phyloP scores from a whole-genome alignment of 495 filamentous ascomycete genomes.

The Neurospora sp. region DNA sequence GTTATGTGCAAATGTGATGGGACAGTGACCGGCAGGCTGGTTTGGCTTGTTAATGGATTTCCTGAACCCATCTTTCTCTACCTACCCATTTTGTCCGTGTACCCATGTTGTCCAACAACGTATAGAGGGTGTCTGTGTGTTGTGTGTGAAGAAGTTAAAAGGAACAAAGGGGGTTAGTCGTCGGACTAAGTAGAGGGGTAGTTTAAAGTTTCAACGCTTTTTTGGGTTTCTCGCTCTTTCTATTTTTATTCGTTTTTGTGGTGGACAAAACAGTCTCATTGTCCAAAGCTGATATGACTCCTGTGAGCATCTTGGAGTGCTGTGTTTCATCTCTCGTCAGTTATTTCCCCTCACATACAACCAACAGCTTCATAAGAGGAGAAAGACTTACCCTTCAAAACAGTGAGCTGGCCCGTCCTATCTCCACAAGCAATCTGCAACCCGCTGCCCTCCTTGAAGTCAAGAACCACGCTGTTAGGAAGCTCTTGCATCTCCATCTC shows the following conservation, averaged over 20 bases:
- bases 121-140: background rate
- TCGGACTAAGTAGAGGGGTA: background rate
- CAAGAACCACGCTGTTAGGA: constrained; percentile 74
- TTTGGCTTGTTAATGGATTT: background rate
- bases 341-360: background rate
- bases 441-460: constrained; percentile 72
- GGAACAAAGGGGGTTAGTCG: background rate
- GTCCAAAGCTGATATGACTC: constrained; percentile 27
- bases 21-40: background rate
- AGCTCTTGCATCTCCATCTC: constrained; percentile 85
- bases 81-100: background rate
- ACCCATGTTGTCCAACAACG: background rate
- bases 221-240: background rate
- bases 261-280: constrained; percentile 12
- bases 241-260: background rate
- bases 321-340: constrained; percentile 14
- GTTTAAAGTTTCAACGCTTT: background rate
- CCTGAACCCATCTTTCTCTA: background rate
- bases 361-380: background rate
- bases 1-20: background rate
- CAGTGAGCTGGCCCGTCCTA: constrained; percentile 54
- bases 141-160: background rate
- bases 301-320: constrained; percentile 41
- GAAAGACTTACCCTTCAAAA: constrained; percentile 51
- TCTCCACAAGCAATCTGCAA: constrained; percentile 83